Conservation (phyloP, 106 monocot genomes). For the Gastrodia elata region DNA sequence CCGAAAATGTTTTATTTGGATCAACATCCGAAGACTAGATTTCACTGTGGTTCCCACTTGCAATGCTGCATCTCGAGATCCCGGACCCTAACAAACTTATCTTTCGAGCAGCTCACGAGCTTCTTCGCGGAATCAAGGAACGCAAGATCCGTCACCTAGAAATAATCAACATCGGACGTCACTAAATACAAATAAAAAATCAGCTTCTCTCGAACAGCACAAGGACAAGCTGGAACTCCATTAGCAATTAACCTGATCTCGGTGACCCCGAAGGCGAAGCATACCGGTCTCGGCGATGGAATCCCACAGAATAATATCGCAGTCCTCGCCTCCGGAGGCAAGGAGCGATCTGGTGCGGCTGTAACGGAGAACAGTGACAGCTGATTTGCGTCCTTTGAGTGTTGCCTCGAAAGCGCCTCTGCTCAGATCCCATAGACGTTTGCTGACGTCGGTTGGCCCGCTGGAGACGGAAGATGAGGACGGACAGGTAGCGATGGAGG, state of each 20-base stretch:
- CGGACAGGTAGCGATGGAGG: constrained; percentile 25
- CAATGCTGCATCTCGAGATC: constrained; percentile 88
- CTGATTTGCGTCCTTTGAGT: constrained; percentile 76
- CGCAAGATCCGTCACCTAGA: constrained; percentile 77
- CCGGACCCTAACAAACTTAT: constrained; percentile 87
- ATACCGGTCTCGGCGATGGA: constrained; percentile 68
- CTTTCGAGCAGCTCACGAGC: constrained; percentile 90
- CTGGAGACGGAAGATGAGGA: constrained; percentile 42
- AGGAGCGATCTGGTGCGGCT: constrained; percentile 40
- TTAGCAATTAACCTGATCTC: constrained; percentile 50
- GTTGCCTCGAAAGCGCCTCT: constrained; percentile 60
- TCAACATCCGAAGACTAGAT: constrained; percentile 88
- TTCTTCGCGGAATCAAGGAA: constrained; percentile 80
- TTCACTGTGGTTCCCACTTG: constrained; percentile 75
- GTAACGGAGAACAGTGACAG: constrained; percentile 55
- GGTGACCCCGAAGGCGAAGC: constrained; percentile 74
- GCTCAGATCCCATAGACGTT: constrained; percentile 73
- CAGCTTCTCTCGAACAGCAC: not conserved
- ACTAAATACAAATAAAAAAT: not conserved
- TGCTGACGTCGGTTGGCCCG: constrained; percentile 79
- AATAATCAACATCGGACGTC: not conserved
- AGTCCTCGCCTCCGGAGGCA: constrained; percentile 90
- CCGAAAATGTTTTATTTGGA: constrained; percentile 61
- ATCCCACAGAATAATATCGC: constrained; percentile 89
- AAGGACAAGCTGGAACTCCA: not conserved